Base-by-base conservation (phyloP, 306 rosid species). In the Medicago arabica region DNA sequence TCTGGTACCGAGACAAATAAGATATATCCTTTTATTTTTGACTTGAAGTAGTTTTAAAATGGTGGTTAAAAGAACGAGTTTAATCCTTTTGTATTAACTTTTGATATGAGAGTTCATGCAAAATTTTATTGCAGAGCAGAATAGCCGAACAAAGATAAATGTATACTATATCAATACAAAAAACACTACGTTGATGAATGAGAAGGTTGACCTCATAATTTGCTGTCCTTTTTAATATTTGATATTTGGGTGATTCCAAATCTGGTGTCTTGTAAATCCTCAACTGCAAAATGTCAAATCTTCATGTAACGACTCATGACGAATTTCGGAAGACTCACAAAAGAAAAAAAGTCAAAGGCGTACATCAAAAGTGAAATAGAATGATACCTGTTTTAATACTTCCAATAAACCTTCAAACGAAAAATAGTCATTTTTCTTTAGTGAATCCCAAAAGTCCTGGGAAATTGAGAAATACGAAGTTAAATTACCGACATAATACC, bases 401-500 rank as follows among this genome's bases (percentile, higher is more conserved):
- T 95, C 97, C 90, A 11, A 65, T 61, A 95, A 75, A 69, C 97
- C 99, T 84, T 95, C 97, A 3, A 77, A 7, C 54, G 99, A 95
- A 78, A 95, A 89, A 79, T 92, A 95, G 39, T 90, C 97, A 78
- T 88, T 95, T 25, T 86, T 86, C 81, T 82, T 17, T 70, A 92
- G 83, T 11, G 99, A 95, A 83, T 95, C 97, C 96, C 99, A 95
- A 38, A 75, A 85, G 83, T 95, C 97, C 99, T 92, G 60, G 31
- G 34, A 76, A 84, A 76, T 43, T 74, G 39, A 74, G 58, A 66
- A 41, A 71, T 17, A 43, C 12, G 2, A 63, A 46, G 40, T 36
- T 41, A 61, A 40, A 44, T 8, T 55, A 75, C 53, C 49, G 51
- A 79, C 0, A 39, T 11, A 71, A n/a, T 21, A 58, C 67, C 58